A percentile compares a stretch with the other conserved stretches of the same genome.
Conservation (phyloP, 495 filamentous ascomycete species). For the Neurospora sp. region DNA sequence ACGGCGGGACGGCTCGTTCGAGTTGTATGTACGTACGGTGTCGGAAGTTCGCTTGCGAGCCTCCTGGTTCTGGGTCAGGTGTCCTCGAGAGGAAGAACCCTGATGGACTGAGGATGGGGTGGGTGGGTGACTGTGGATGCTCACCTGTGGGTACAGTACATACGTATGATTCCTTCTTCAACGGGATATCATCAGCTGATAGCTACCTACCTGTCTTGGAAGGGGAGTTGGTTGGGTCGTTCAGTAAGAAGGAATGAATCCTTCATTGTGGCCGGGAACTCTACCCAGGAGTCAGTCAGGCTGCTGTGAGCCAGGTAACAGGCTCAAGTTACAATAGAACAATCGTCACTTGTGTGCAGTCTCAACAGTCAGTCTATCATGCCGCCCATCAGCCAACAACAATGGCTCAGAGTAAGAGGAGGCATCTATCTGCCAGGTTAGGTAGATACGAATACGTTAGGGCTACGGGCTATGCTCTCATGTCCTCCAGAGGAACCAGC, state of each 20-base stretch:
- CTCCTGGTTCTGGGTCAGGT: not conserved
- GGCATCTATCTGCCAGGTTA: not conserved
- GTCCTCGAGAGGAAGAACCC: not conserved
- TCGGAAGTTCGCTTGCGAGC: not conserved
- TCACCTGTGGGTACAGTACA: not conserved
- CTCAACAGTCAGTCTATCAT: not conserved
- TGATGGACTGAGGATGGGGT: not conserved
- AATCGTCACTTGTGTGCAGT: not conserved
- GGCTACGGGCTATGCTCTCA: not conserved
- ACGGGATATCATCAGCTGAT: not conserved
- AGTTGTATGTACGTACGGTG: not conserved
- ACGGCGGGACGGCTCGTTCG: not conserved
- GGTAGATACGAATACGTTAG: not conserved
- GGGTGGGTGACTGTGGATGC: not conserved
- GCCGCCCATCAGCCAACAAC: not conserved
- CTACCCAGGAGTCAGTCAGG: not conserved
- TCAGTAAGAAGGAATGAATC: not conserved
- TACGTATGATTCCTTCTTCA: not conserved
- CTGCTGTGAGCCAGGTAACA: not conserved
- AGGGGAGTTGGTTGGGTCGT: not conserved
- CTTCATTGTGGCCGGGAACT: not conserved
- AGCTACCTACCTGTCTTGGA: not conserved
- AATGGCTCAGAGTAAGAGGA: not conserved
- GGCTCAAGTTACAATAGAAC: not conserved
- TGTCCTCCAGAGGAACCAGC: not conserved